Base-by-base conservation (phyloP, 78 protist species). In the Speleostelium caveatum region DNA sequence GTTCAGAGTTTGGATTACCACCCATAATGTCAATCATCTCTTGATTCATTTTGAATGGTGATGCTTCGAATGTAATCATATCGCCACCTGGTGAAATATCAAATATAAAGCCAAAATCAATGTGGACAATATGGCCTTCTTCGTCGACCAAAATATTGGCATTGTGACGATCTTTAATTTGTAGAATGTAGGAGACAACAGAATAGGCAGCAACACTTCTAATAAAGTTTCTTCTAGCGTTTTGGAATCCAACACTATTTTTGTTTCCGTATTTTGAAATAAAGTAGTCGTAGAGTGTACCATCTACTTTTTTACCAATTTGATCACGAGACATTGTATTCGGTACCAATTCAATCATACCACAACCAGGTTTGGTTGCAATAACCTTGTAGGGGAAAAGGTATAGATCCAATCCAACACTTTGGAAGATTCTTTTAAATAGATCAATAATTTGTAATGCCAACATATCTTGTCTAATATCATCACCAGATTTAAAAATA, bases 391-490 rank as follows among this genome's bases (percentile, higher is more conserved):
- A 97, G 26, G 99, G 99, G 86, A 45, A 92, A 21, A 97, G 78
- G 85, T 62, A 96, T n/a, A 96, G 41, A 32, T 95, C 88, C 36
- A 97, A 62, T 1, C 95, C 95, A 0, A 51, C 93, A 56, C 33
- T 3, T 16, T 86, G 63, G 76, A 96, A 96, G 28, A 96, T 87
- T 36, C 94, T 59, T 38, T 95, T 62, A 67, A 97, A 93, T 12
- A 95, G 45, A 32, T 73, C 77, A n/a, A 98, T 96, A 12, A 97
- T 55, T 86, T 96, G 98, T 5, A 97, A 75, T 1, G 98, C 98
- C 3, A 98, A 91, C 92, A 89, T 69, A 76, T 98, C 99, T 53
- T 98, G 99, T n/a, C 99, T 90, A 49, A 95, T 91, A 42, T 98
- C 99, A 55, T 98, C 99, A 49, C 97, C 97, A 36, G 85, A 56